A percentile compares a stretch with the other conserved stretches of the same genome.
Conservation (phyloP, 768 basidiomycete species). For the Leucocoprinus birnbaumii region DNA sequence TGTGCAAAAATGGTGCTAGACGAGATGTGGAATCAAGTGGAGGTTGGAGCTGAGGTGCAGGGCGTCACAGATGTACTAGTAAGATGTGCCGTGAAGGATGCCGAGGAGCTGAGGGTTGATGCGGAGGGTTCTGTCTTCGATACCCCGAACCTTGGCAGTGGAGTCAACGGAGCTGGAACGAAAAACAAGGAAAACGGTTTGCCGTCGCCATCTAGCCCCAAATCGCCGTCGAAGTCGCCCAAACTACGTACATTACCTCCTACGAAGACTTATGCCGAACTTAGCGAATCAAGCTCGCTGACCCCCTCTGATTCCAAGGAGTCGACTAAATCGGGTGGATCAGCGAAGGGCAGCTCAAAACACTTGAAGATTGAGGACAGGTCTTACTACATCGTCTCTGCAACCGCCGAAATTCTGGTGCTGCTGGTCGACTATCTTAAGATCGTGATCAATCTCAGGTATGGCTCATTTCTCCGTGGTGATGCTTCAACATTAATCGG, state of each 20-base stretch:
- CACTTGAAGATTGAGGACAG: constrained; percentile 79
- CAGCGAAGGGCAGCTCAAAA: constrained; percentile 32
- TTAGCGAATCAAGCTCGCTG: not conserved
- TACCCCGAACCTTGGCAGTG: not conserved
- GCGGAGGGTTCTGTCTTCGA: constrained; percentile 25
- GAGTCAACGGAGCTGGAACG: constrained; percentile 1
- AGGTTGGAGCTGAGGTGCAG: constrained; percentile 68
- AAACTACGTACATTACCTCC: not conserved
- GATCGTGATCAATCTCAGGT: constrained; percentile 74
- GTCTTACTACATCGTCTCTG: constrained; percentile 81
- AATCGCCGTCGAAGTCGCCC: not conserved
- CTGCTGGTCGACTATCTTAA: constrained; percentile 84
- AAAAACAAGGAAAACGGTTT: not conserved
- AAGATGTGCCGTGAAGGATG: constrained; percentile 80
- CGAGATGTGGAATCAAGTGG: constrained; percentile 87
- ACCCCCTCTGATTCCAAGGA: not conserved
- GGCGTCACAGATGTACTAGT: constrained; percentile 70
- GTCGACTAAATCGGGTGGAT: not conserved
- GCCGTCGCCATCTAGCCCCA: not conserved
- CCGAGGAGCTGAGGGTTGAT: constrained; percentile 56
- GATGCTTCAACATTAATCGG: not conserved
- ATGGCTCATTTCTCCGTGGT: not conserved
- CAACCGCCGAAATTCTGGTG: constrained; percentile 71
- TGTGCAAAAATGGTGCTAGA: constrained; percentile 93
- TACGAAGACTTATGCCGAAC: constrained; percentile 7